These are phyloP conservation scores for Globisporangium yorkense DNA, from an alignment of 352 stramenopile genomes.

Conservation along the genomic window DNA sequence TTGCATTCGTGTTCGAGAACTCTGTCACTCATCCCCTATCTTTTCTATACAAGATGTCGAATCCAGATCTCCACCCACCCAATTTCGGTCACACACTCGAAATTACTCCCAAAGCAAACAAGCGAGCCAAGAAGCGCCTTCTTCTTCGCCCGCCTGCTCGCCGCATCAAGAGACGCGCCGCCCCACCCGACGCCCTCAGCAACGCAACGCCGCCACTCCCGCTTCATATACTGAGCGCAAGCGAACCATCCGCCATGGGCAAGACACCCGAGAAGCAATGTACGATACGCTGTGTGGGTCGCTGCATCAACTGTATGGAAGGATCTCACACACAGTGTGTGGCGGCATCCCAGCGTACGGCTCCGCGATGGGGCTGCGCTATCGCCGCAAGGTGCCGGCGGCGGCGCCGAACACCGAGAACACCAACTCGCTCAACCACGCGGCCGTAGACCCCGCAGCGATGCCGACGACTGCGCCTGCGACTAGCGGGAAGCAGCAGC, in stretches of 20 bases:
- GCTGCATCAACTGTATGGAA: too few relatives aligned
- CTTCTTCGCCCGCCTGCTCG: not conserved
- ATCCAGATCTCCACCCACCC: too few relatives aligned
- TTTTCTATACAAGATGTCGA: too few relatives aligned
- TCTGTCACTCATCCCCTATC: too few relatives aligned
- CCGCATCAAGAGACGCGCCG: constrained; percentile 9
- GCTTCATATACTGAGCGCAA: not conserved
- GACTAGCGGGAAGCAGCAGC: constrained; percentile 1
- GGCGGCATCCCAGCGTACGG: constrained; percentile 1
- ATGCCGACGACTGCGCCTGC: not conserved
- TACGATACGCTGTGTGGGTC: not conserved
- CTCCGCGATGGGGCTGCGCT: constrained; percentile 26
- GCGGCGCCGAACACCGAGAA: constrained; percentile 19
- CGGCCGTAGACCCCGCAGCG: not conserved
- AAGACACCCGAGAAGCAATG: constrained; percentile 40
- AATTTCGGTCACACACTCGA: too few relatives aligned
- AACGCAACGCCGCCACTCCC: too few relatives aligned
- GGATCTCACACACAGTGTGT: too few relatives aligned
- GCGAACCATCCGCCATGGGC: constrained; percentile 22
- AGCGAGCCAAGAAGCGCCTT: not conserved
- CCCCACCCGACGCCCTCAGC: not conserved
- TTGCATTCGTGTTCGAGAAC: too few relatives aligned
- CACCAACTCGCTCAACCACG: constrained; percentile 2
- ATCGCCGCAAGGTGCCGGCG: constrained; percentile 41
- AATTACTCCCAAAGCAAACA: too few relatives aligned